phyloP scores from a whole-genome alignment of 805 yeast genomes.

The Tetrapisispora nanseiensis region DNA sequence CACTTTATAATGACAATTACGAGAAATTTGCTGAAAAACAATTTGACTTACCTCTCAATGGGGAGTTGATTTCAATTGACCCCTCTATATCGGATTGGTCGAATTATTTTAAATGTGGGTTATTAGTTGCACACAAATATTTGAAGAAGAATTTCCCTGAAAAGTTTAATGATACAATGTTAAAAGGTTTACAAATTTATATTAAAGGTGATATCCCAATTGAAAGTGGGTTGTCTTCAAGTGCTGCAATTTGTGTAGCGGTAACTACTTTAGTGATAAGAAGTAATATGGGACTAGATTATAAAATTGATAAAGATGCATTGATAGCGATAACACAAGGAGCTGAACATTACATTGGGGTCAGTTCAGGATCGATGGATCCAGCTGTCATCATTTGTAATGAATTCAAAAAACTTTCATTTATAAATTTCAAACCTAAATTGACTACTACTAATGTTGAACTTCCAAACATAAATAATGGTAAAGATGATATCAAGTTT shows the following conservation, averaged over 20 bases:
- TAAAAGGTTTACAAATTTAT: conserved; percentile 42
- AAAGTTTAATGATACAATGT: conserved; percentile 22
- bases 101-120: conserved; percentile 60
- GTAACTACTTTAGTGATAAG: conserved; percentile 48
- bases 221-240: conserved; percentile 61
- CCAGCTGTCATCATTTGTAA: conserved; percentile 67
- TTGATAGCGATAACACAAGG: conserved; percentile 52
- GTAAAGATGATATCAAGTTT: conserved; percentile 31
- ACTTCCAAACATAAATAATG: conserved; percentile 39
- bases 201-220: conserved; percentile 62
- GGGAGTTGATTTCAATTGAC: conserved; percentile 38
- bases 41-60: conserved; percentile 34
- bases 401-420: conserved; percentile 44
- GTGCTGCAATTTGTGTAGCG: conserved; percentile 64
- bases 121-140: conserved; percentile 47
- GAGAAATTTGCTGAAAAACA: conserved; percentile 29
- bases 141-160: conserved; percentile 28
- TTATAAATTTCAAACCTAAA: conserved; percentile 51
- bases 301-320: conserved; percentile 37
- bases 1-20: conserved; percentile 25
- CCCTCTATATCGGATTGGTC: conserved; percentile 46
- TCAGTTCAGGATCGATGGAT: conserved; percentile 74
- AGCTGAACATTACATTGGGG: conserved; percentile 63
- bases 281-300: conserved; percentile 37
- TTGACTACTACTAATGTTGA: conserved; percentile 44